A percentile compares a stretch with the other conserved stretches of the same genome.
Conservation (phyloP, 2,329 filamentous ascomycete species). For the Microcyclospora tardicrescens region DNA sequence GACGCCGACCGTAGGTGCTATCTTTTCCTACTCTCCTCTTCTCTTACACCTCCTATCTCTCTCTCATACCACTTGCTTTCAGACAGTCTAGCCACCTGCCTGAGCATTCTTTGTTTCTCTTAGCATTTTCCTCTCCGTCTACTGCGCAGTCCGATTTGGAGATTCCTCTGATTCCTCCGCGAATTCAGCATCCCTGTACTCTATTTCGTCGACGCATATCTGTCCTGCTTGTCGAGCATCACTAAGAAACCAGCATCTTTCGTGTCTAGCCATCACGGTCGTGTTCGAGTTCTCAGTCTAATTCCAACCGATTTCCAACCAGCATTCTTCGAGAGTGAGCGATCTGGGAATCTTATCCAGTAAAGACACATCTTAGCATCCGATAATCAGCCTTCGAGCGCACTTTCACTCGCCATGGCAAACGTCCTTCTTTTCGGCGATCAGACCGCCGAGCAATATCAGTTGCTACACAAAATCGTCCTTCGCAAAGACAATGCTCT, state of each 20-base stretch:
- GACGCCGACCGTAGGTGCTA: conserved; percentile 4
- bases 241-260: conserved; percentile 6
- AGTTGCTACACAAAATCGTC: conserved; percentile 41
- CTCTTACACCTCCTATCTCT: conserved; percentile 3
- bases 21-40: conserved; percentile 1
- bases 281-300: too few relatives aligned
- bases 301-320: too few relatives aligned
- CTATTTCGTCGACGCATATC: too few relatives aligned
- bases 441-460: conserved; percentile 55
- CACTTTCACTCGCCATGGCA: conserved; percentile 19
- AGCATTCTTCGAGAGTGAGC: too few relatives aligned
- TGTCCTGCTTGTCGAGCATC: too few relatives aligned
- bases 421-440: conserved; percentile 55
- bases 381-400: too few relatives aligned
- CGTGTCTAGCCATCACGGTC: conserved; percentile 24
- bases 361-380: too few relatives aligned
- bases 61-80: not conserved
- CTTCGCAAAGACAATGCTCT: conserved; percentile 42
- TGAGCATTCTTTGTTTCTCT: conserved; percentile 11
- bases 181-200: too few relatives aligned
- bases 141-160: conserved; percentile 5
- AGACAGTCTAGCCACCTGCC: conserved; percentile 24
- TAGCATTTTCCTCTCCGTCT: not conserved
- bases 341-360: too few relatives aligned
- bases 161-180: not conserved